These are phyloP conservation scores for Backusella australiensis DNA, from an alignment of 192 early-diverging fungal genomes.

Conservation along the genomic window DNA sequence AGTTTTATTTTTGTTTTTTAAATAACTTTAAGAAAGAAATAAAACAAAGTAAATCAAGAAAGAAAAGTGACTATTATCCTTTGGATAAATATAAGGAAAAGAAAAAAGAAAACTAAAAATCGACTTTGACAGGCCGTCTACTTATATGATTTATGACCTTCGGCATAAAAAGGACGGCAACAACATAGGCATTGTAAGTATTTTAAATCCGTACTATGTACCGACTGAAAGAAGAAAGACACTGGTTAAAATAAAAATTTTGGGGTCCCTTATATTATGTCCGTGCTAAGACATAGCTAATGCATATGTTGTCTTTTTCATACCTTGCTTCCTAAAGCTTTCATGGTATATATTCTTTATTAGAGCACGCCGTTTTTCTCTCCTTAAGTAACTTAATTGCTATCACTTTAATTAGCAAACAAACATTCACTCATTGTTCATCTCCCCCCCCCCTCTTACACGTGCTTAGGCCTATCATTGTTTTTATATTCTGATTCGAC, in stretches of 20 bases:
- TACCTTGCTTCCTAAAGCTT: not conserved
- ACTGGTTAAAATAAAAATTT: not conserved
- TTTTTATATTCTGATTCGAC: not conserved
- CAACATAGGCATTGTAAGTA: not conserved
- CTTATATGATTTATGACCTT: not conserved
- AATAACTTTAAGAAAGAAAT: not conserved
- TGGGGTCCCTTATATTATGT: not conserved
- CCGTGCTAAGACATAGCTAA: not conserved
- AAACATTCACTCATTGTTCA: not conserved
- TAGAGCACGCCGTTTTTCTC: not conserved
- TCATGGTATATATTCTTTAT: not conserved
- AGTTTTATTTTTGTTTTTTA: not conserved
- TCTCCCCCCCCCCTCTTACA: not conserved
- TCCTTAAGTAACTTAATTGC: slow-evolving; percentile 6
- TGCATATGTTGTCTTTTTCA: not conserved
- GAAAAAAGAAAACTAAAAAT: not conserved
- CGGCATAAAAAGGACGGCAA: not conserved
- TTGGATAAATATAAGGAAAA: not conserved
- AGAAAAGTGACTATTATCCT: not conserved
- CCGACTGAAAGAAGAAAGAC: not conserved
- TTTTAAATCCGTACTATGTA: not conserved
- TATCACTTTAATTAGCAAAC: slow-evolving; percentile 5
- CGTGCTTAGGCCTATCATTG: not conserved
- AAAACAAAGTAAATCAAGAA: not conserved
- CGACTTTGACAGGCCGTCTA: not conserved